Conservation (phyloP, 2,329 filamentous ascomycete species). For the Microcyclospora tardicrescens region DNA sequence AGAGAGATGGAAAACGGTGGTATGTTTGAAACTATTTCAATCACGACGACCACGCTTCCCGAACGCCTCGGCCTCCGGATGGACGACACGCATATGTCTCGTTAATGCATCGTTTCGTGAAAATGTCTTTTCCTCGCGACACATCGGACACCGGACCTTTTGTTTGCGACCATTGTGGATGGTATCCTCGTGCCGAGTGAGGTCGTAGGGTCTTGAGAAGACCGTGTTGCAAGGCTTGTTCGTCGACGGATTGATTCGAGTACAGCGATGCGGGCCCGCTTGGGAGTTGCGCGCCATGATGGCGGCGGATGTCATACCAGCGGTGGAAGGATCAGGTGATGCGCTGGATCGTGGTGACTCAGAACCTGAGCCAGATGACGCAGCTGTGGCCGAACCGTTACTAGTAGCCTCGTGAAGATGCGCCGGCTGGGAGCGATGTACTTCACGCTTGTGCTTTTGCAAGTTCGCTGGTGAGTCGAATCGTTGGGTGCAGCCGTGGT, state of each 20-base stretch:
- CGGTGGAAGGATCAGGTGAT: constrained; percentile 18
- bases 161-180: constrained; percentile 92
- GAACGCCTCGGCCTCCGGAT: constrained; percentile 76
- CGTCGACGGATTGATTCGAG: constrained; percentile 85
- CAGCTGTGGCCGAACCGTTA: constrained; percentile 8
- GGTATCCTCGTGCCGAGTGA: constrained; percentile 92
- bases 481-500: constrained; percentile 75
- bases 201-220: constrained; percentile 90
- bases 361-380: constrained; percentile 25
- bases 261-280: constrained; percentile 84
- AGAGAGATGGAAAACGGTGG: too few species aligned
- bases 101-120: constrained; percentile 90
- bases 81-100: constrained; percentile 85
- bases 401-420: constrained; percentile 2
- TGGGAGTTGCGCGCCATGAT: constrained; percentile 63
- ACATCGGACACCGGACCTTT: constrained; percentile 85
- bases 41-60: constrained; percentile 40
- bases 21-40: too few species aligned
- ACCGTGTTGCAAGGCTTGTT: constrained; percentile 89
- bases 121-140: constrained; percentile 94
- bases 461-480: constrained; percentile 80
- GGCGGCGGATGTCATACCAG: constrained; percentile 40
- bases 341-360: constrained; percentile 18
- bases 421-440: constrained; percentile 61
- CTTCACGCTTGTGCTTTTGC: constrained; percentile 92